Evolutionary conservation across 306 rosid genomes (phyloP).

Genomic region (Trifolium fragiferum): DNA sequence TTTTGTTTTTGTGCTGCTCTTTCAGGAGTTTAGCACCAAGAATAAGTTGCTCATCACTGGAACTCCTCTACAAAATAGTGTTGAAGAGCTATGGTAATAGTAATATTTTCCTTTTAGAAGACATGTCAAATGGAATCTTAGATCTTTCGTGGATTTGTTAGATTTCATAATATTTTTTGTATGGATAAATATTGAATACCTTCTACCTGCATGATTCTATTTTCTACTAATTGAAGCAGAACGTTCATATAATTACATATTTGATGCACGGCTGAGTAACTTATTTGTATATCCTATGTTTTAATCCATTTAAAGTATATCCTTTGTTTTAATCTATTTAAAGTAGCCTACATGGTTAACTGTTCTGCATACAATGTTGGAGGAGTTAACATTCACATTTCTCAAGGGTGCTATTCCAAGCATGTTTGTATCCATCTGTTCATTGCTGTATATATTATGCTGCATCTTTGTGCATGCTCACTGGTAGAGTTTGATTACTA

Average conservation of each 20-base stretch:
- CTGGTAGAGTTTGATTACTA: neutral
- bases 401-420: constrained; percentile 23
- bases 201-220: neutral
- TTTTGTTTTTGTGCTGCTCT: constrained; percentile 33
- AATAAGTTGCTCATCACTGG: constrained; percentile 98
- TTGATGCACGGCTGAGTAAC: constrained; percentile 26
- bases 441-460: constrained; percentile 10
- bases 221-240: neutral
- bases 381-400: neutral
- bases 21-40: constrained; percentile 98
- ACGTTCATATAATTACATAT: constrained; percentile 24
- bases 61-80: constrained; percentile 96
- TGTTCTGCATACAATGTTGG: neutral
- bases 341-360: constrained; percentile 17
- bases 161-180: constrained; percentile 7
- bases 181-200: constrained; percentile 4
- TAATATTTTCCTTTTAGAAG: constrained; percentile 20
- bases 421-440: neutral
- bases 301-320: constrained; percentile 10
- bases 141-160: constrained; percentile 20
- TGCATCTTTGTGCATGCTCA: constrained; percentile 2
- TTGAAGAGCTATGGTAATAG: constrained; percentile 95
- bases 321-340: neutral
- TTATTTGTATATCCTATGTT: constrained; percentile 5
- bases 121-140: constrained; percentile 20